Percentiles rank a stretch among this genome's conserved stretches.
phyloP scores from a whole-genome alignment of 2,329 filamentous ascomycete genomes.

The Talaromyces funiculosus region DNA sequence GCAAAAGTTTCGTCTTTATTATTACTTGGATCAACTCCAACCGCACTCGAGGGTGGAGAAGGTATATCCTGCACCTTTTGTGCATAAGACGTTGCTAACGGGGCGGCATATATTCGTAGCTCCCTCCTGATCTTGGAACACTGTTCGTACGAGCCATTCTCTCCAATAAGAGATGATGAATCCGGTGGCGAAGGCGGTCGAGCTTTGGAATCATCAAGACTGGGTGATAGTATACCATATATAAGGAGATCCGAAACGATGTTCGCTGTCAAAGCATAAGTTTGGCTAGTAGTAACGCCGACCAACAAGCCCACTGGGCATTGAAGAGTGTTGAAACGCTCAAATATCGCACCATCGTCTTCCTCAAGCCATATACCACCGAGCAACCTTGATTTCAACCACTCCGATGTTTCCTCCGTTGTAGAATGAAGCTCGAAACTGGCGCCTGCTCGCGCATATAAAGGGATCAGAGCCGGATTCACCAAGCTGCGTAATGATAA shows the following conservation, averaged over 20 bases:
- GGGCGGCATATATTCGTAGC: conserved; percentile 33
- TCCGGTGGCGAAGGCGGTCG: conserved; percentile 33
- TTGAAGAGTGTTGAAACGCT: conserved; percentile 24
- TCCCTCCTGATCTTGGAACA: conserved; percentile 21
- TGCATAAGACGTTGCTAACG: conserved; percentile 31
- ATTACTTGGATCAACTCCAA: neutral
- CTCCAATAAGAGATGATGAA: conserved; percentile 27
- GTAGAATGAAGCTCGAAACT: conserved; percentile 36
- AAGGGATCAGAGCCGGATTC: conserved; percentile 36
- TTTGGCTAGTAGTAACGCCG: conserved; percentile 8
- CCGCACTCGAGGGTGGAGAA: conserved; percentile 26
- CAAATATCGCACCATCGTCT: conserved; percentile 22
- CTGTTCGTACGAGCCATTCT: conserved; percentile 14
- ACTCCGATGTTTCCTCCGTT: conserved; percentile 29
- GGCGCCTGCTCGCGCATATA: conserved; percentile 36
- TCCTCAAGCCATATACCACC: conserved; percentile 30
- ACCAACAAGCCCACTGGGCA: conserved; percentile 37
- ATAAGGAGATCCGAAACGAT: conserved; percentile 34
- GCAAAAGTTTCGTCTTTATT: conserved; percentile 19
- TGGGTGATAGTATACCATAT: conserved; percentile 33
- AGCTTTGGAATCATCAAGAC: conserved; percentile 18
- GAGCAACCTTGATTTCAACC: conserved; percentile 36
- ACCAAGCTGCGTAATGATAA: conserved; percentile 33
- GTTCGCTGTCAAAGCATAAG: neutral
- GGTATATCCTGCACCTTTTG: conserved; percentile 30